These are phyloP conservation scores for Vicia faba DNA, from an alignment of 306 rosid species.

Conservation along the genomic window DNA sequence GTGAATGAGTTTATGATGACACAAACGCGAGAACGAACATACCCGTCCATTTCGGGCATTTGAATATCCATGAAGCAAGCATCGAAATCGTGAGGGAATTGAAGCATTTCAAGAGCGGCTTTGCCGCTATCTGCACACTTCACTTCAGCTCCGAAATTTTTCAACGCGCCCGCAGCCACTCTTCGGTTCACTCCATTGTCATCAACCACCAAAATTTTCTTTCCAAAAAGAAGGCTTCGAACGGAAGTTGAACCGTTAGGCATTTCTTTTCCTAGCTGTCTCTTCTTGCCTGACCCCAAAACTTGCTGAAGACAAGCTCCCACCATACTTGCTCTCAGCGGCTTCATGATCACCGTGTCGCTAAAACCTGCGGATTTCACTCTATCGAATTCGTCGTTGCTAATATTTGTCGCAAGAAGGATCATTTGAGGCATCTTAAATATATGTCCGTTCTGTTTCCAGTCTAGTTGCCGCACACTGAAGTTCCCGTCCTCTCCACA, in stretches of 20 bases:
- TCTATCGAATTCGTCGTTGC: constrained; percentile 60
- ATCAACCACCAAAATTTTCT: constrained; percentile 90
- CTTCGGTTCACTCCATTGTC: constrained; percentile 85
- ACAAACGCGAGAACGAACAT: constrained; percentile 13
- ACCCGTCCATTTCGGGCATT: constrained; percentile 99
- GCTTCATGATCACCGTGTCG: constrained; percentile 94
- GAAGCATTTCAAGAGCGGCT: constrained; percentile 82
- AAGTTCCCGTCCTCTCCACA: constrained; percentile 67
- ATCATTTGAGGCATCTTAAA: constrained; percentile 72
- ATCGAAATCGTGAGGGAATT: constrained; percentile 80
- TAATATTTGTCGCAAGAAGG: constrained; percentile 85
- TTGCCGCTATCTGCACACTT: constrained; percentile 87
- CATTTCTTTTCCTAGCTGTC: constrained; percentile 61
- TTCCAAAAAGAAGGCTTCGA: constrained; percentile 68
- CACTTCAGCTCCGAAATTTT: constrained; percentile 86
- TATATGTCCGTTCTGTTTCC: constrained; percentile 68
- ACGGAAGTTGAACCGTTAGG: constrained; percentile 66
- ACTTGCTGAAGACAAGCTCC: constrained; percentile 99
- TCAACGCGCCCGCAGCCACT: constrained; percentile 96
- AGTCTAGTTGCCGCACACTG: constrained; percentile 52
- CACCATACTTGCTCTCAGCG: constrained; percentile 94
- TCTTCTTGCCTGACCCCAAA: constrained; percentile 75
- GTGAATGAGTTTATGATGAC: neutral
- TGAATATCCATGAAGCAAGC: constrained; percentile 99
- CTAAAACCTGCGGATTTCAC: constrained; percentile 80